Evolutionary conservation across 306 rosid species (phyloP), one percentile per base, ranked within the genome.

Genomic region (Sophora flavescens): DNA sequence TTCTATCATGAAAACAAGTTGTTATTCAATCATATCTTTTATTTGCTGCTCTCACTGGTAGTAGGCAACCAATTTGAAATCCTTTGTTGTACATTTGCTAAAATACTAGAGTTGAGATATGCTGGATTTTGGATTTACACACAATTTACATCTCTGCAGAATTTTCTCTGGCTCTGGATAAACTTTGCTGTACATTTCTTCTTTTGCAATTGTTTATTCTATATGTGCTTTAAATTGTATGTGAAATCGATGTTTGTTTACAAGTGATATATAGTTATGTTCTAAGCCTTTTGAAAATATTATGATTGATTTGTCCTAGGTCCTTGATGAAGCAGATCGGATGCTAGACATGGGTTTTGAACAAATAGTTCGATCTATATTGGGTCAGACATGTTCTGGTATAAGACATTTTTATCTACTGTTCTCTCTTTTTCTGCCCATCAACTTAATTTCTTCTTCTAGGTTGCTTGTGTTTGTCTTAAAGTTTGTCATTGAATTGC

Each of bases 341-440:
- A 94, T 94, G 98, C 94, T 94, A 78, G 98, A 92, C 79, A 90
- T 94, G 98, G 97, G 97, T 82, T 94, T 92, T 83, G 97, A 94
- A 74, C 97, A 88, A 70, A 80, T 87, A 83, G 98, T 95, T 77
- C 97, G 97, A 74, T 85, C 87, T 33, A 95, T 92, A 56, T 86
- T 95, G 85, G 89, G 97, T 70, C 93, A 85, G 87, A 95, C 98
- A 32, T 81, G 89, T 81, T 84, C 89, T 66, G 92, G 98, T 95
- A 84, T 32, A 83, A 38, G 11, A 18, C 57, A 32, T 30, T 28
- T 15, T 72, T 65, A 22, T 57, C 72, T 50, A 65, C 42, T n/a
- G 32, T 63, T 32, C 28, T 56, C 13, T 59, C 50, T 51, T 68
- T 68, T 56, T 78, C 6, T 60, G 42, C 3, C 44, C 14, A 66